Evolutionary conservation across 169 alveolate species (phyloP).

Genomic region (Plasmodium berghei): DNA sequence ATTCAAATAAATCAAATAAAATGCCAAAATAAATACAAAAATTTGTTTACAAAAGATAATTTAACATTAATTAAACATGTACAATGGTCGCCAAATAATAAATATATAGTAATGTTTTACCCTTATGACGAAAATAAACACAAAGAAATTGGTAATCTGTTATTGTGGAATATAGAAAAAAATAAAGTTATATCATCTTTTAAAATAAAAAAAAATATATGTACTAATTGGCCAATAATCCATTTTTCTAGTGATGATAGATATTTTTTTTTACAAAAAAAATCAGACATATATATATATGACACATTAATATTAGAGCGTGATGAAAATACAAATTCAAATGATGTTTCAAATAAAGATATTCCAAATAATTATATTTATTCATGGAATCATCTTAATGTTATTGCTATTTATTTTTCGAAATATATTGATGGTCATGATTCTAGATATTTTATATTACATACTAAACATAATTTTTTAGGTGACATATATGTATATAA

Average conservation of each 20-base stretch:
- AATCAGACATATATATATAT: constrained; percentile 43
- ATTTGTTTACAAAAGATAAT: constrained; percentile 32
- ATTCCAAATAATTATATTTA: constrained; percentile 20
- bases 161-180: constrained; percentile 23
- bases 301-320: constrained; percentile 14
- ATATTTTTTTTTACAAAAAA: constrained; percentile 47
- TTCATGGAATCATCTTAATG: constrained; percentile 63
- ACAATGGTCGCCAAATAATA: constrained; percentile 67
- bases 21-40: constrained; percentile 21
- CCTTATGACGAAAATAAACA: constrained; percentile 44
- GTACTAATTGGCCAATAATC: constrained; percentile 61
- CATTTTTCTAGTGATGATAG: constrained; percentile 51
- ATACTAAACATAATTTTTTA: constrained; percentile 54
- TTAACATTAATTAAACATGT: constrained; percentile 47
- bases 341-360: constrained; percentile 1
- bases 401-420: constrained; percentile 36
- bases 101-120: constrained; percentile 43
- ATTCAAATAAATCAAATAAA: constrained; percentile 1
- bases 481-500: constrained; percentile 57
- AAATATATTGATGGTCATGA: constrained; percentile 23
- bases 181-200: constrained; percentile 36
- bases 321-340: background rate
- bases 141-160: constrained; percentile 14
- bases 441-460: constrained; percentile 31
- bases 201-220: constrained; percentile 43